A percentile compares a stretch with the other conserved stretches of the same genome.
phyloP scores from a whole-genome alignment of 177 flowering plant species.

The Telopea speciosissima region DNA sequence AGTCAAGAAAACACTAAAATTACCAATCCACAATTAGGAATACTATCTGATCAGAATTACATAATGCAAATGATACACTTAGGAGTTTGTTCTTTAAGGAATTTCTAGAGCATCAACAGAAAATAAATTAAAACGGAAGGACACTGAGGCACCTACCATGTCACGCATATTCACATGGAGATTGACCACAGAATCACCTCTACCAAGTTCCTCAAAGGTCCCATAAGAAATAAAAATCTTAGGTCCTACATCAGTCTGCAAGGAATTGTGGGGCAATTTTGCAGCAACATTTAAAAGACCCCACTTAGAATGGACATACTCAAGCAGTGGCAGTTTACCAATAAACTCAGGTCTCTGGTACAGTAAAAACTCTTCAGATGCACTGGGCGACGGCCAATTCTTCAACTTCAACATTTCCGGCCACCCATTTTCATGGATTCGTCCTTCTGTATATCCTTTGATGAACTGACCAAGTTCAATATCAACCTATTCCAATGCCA shows the following conservation, averaged over 20 bases:
- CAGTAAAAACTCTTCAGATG: conserved; percentile 79
- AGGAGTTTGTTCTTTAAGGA: background rate
- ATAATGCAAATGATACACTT: no score
- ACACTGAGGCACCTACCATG: conserved; percentile 49
- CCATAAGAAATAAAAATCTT: conserved; percentile 80
- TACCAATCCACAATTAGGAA: no score
- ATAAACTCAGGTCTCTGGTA: conserved; percentile 87
- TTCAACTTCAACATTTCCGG: conserved; percentile 77
- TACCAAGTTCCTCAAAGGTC: conserved; percentile 53
- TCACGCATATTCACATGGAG: conserved; percentile 76
- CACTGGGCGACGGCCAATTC: conserved; percentile 85
- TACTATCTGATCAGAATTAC: no score
- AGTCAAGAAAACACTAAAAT: no score
- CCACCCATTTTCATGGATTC: conserved; percentile 52
- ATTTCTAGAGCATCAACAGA: background rate
- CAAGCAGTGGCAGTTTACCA: conserved; percentile 77
- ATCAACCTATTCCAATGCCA: conserved; percentile 50
- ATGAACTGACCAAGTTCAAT: conserved; percentile 73
- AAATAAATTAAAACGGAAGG: background rate
- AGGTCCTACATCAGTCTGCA: conserved; percentile 87
- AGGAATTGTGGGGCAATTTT: conserved; percentile 77
- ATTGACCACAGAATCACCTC: conserved; percentile 68
- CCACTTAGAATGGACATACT: conserved; percentile 91
- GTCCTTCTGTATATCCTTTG: conserved; percentile 76
- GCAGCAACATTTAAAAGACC: conserved; percentile 94